Base-by-base conservation (phyloP, 768 basidiomycete genomes). In the Suillus subaureus region DNA sequence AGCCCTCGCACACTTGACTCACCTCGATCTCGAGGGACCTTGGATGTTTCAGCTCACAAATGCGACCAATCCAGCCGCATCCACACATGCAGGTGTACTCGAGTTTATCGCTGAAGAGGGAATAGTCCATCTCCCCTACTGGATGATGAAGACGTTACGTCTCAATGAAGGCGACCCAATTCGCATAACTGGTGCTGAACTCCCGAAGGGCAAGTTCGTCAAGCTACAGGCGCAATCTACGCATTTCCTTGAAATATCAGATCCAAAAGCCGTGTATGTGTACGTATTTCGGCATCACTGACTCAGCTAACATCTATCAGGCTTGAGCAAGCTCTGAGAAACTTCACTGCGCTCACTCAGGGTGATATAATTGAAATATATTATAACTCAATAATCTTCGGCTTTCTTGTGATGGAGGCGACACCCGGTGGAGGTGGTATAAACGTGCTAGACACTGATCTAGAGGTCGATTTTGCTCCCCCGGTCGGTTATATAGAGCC, bases 31-130 rank as follows among this genome's bases (percentile, higher is more conserved):
- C 52, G 91, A 94, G 66, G 84, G 85, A 0, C 97, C 97, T 0
- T 97, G 96, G 96, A 94, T 92, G 83, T 99, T 99, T 76, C 90
- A 97, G 68, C 83, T 99, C 61, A 90, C 93, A 58, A 99, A 99
- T 78, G 97, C 97, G 1, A 60, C 80, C 71, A 96, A 91, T 79
- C 83, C 85, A 61, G 93, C 88, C 40, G 92, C 86, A 62, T 96
- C 87, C 26, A 99, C 97, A 1, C 94, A 99, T 74, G 93, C 93
- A 1, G 97, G 97, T 82, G 97, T 99, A 33, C 86, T 99, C 35
- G 97, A 99, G 75, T 99, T 99, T 79, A 98, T 98, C 69, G 97
- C 97, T 3, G 91, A 97, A 64, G 97, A 99, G 77, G 97, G 97
- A 15, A 84, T 92, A 16, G 96, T 96, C 3, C 92, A 99, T 81